Conservation (phyloP, 2,329 filamentous ascomycete genomes). For the Ilyonectria destructans region DNA sequence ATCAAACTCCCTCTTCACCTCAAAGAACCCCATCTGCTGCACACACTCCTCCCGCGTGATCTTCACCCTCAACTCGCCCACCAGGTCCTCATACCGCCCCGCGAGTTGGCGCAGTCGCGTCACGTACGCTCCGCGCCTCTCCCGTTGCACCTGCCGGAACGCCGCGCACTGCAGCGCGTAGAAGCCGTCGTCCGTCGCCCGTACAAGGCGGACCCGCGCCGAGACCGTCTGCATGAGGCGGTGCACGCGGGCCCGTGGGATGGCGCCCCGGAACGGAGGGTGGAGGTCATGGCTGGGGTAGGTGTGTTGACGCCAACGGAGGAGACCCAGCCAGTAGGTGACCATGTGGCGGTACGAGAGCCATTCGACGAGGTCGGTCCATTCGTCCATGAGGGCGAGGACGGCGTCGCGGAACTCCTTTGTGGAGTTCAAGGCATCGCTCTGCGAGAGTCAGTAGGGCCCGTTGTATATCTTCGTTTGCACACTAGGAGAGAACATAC, state of each 20-base stretch:
- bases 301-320: constrained; percentile 13
- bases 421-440: not conserved
- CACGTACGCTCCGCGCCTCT: constrained; percentile 7
- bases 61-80: not conserved
- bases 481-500: not conserved
- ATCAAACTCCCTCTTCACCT: constrained; percentile 20
- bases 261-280: constrained; percentile 2
- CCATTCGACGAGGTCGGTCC: constrained; percentile 29
- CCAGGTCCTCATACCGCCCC: not conserved
- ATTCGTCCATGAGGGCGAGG: constrained; percentile 21
- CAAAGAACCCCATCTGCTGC: constrained; percentile 2
- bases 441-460: not conserved
- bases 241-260: constrained; percentile 1
- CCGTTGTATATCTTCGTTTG: not conserved
- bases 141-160: constrained; percentile 27
- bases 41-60: not conserved
- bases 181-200: constrained; percentile 21
- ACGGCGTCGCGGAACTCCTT: constrained; percentile 10
- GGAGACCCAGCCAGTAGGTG: constrained; percentile 30
- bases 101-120: constrained; percentile 4
- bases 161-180: constrained; percentile 18
- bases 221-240: not conserved
- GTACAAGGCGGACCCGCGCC: not conserved
- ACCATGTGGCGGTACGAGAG: constrained; percentile 31
- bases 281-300: not conserved